phyloP scores from a whole-genome alignment of 1,284 basidiomycete species.

The Trichosporon sp. region DNA sequence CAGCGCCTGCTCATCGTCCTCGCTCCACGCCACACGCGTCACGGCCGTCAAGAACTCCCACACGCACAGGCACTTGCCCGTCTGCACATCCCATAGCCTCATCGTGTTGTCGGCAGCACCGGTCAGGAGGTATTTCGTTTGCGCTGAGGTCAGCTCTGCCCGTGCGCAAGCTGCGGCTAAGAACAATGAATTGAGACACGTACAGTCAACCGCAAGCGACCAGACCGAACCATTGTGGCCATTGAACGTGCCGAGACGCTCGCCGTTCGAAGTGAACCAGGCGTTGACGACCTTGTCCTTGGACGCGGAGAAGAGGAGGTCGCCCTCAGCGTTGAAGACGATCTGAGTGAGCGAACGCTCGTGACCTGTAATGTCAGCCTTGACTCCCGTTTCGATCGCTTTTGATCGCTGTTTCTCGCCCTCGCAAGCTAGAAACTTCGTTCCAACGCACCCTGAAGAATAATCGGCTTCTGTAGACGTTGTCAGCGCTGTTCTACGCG shows the following conservation, averaged over 20 bases:
- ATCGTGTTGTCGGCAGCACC: constrained; percentile 84
- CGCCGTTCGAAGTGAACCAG: constrained; percentile 98
- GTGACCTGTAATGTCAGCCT: constrained; percentile 61
- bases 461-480: constrained; percentile 45
- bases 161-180: not conserved
- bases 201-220: constrained; percentile 93
- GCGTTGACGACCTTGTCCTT: constrained; percentile 95
- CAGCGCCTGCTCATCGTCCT: constrained; percentile 76
- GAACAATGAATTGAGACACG: constrained; percentile 46
- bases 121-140: constrained; percentile 79
- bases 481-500: constrained; percentile 8
- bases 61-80: constrained; percentile 81
- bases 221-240: constrained; percentile 96
- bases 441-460: constrained; percentile 39
- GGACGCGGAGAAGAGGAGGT: constrained; percentile 90
- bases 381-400: not conserved
- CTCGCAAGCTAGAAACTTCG: not conserved
- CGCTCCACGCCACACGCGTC: constrained; percentile 76
- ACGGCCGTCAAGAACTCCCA: constrained; percentile 99
- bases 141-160: constrained; percentile 53
- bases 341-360: constrained; percentile 97
- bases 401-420: not conserved
- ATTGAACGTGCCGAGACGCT: constrained; percentile 92
- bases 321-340: constrained; percentile 93
- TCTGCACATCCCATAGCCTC: constrained; percentile 82